Base-by-base conservation (phyloP, 1,284 basidiomycete species). In the Ganoderma leucocontextum region DNA sequence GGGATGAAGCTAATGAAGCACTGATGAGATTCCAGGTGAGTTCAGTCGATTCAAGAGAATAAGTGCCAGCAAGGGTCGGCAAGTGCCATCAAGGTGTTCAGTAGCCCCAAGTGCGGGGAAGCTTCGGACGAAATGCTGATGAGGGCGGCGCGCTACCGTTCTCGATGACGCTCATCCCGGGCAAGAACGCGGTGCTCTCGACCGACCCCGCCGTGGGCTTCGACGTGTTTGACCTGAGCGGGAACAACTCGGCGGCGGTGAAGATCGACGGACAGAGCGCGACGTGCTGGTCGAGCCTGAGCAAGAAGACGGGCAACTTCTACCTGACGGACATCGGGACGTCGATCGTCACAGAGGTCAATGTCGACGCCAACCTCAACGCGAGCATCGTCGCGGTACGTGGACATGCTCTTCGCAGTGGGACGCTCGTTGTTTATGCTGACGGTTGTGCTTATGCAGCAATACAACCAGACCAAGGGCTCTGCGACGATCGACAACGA, bases 271-370 rank as follows among this genome's bases (percentile, higher is more conserved):
- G 82, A 7, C 84, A 86, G 76, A 72, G 64, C 29, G 85, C 84
- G 41, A 84, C 81, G 15, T 86, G 85, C 78, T 87, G 85, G 86
- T 81, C 82, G 29, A 79, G 78, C 64, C 84, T 83, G 77, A 84
- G 82, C 75, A 72, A 72, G 44, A 79, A 82, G 77, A 86, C 84
- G 1, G 83, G 83, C 12, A 85, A 83, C 77, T 85, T 84, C 78
- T 87, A 84, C 76, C 74, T 87, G 33, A 84, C 80, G 17, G 85
- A 87, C 71, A 79, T 84, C 65, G 80, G 76, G 25, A 84, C 83
- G 7, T 74, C 81, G 4, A 76, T 76, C 17, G 80, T 88, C 62
- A 85, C 83, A 0, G 86, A 87, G 77, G 80, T 87, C 42, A 80
- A 80, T 42, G 79, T 88, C 57, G 81, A 83, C 75, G 74, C 79